Base-by-base conservation (phyloP, 1,139 yeast genomes). In the Sugiyamaella castrensis region DNA sequence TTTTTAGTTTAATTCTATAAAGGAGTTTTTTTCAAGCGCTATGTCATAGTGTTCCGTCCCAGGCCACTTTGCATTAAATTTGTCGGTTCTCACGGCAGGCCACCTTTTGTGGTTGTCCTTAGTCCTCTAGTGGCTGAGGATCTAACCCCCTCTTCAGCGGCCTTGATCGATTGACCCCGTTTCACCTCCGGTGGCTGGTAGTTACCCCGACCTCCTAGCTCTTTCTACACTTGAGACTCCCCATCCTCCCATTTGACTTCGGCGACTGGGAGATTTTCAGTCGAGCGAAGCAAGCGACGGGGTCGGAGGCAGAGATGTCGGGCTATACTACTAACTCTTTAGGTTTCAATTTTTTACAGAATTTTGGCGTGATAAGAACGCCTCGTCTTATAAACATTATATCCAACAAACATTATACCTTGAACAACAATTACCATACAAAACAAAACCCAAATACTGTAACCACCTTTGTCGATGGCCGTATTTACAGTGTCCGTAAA, bases 361-460 rank as follows among this genome's bases (percentile, higher is more conserved):
- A 64, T 55, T 52, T 66, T 66, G 16, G 61, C 65, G 41, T 66
- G 70, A 45, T 58, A 60, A 8, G 60, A 57, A 9, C 60, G 57
- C 36, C 66, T 53, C 16, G 62, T 58, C 38, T 55, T 58, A 54
- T 60, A 65, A 19, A 63, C 54, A 37, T 57, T 52, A 52, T 63
- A 65, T 10, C 62, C 68, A 11, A 56, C 59, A 29, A 57, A 48
- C 24, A 62, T 43, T 24, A 58, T 56, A 24, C 61, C 63, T 47
- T 63, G 66, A n/a, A 62, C 57, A n/a, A 56, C 42, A 36, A 66
- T 51, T 31, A 64, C 51, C 19, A 63, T 35, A 8, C 56, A 55
- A 35, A 64, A 47, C 19, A 61, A 48, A 27, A 55, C 43, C 67
- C 66, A 64, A 26, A 64, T 51, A 34, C 62, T 55, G 7, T 65